These are phyloP conservation scores for Cladobotryum protrusum DNA, from an alignment of 2,329 filamentous ascomycete genomes.

Conservation along the genomic window DNA sequence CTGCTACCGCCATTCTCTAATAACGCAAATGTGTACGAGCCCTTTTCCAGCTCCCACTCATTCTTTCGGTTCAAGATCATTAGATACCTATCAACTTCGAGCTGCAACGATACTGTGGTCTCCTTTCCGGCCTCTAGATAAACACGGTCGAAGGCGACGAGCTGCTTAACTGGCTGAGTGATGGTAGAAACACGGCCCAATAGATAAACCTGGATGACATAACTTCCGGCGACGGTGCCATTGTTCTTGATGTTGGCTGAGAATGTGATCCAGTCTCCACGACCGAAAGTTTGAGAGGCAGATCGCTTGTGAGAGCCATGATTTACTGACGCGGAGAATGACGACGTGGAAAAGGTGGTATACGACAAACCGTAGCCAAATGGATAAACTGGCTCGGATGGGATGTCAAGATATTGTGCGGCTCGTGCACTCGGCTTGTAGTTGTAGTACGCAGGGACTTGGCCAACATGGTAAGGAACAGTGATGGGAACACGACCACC, in stretches of 20 bases:
- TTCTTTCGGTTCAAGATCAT: slow-evolving; percentile 6
- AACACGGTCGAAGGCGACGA: slow-evolving; percentile 7
- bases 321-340: slow-evolving; percentile 2
- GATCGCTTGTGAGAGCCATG: not conserved
- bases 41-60: slow-evolving; percentile 9
- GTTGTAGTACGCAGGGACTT: slow-evolving; percentile 8
- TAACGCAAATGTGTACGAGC: slow-evolving; percentile 7
- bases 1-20: slow-evolving; percentile 7
- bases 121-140: slow-evolving; percentile 10
- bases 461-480: slow-evolving; percentile 2
- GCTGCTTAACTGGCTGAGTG: slow-evolving; percentile 8
- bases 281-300: not conserved
- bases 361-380: slow-evolving; percentile 10
- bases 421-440: slow-evolving; percentile 8
- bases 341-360: slow-evolving; percentile 5
- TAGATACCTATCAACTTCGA: slow-evolving; percentile 10
- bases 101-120: not conserved
- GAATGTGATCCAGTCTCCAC: slow-evolving; percentile 7
- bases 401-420: slow-evolving; percentile 6
- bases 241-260: slow-evolving; percentile 3
- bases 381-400: slow-evolving; percentile 5
- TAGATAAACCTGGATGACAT: slow-evolving; percentile 7
- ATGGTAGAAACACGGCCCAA: slow-evolving; percentile 8
- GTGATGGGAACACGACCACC: slow-evolving; percentile 7
- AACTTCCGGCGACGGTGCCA: slow-evolving; percentile 5